Conservation (phyloP, 768 basidiomycete species). For the Rhodocollybia butyracea region DNA sequence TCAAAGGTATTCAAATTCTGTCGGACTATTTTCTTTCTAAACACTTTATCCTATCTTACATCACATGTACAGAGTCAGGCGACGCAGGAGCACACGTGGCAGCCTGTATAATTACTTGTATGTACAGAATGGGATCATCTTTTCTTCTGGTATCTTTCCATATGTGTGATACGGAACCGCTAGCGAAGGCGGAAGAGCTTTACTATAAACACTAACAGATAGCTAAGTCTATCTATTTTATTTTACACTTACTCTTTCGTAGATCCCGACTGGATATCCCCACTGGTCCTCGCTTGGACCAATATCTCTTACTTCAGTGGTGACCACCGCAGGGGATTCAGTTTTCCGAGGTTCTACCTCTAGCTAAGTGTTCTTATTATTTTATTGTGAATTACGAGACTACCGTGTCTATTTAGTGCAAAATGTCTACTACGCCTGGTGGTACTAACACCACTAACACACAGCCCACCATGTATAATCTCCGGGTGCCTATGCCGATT, state of each 20-base stretch:
- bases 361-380: background rate
- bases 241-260: background rate
- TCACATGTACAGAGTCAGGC: background rate
- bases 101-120: background rate
- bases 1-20: too few relatives aligned
- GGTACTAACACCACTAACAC: too few relatives aligned
- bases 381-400: background rate
- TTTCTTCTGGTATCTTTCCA: too few relatives aligned
- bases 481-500: conserved; percentile 1
- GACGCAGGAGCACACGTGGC: background rate
- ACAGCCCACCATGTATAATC: background rate
- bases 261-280: background rate
- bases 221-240: background rate
- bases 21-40: too few relatives aligned
- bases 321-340: conserved; percentile 6
- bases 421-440: too few relatives aligned
- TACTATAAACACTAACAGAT: background rate
- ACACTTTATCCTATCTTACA: too few relatives aligned
- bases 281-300: background rate
- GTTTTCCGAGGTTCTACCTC: background rate
- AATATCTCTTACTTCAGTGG: background rate
- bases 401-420: too few relatives aligned
- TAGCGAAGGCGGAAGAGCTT: background rate
- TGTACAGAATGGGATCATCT: background rate
- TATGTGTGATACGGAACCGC: background rate